Conservation (phyloP, 805 yeast genomes). For the Candida gorgasii region DNA sequence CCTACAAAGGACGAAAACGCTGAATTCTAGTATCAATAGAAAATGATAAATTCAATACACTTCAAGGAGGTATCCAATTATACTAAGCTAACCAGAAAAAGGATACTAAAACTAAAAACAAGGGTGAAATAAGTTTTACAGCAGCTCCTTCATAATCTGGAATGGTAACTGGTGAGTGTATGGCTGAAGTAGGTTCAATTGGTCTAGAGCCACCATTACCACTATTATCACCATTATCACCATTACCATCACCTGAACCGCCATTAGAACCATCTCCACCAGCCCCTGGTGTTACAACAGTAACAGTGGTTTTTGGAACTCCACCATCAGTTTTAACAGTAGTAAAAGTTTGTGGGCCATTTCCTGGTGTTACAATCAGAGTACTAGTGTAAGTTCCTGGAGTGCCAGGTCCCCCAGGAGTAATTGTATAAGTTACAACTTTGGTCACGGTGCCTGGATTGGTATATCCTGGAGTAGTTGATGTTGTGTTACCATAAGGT, state of each 20-base stretch:
- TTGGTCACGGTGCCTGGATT: not conserved
- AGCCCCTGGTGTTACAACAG: not conserved
- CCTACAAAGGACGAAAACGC: too few species aligned
- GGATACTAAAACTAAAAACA: not conserved
- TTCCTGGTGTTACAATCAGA: not conserved
- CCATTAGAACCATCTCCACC: not conserved
- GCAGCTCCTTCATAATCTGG: not conserved
- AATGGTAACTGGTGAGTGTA: not conserved
- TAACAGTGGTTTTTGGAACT: not conserved
- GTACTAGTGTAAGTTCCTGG: not conserved
- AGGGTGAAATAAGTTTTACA: not conserved
- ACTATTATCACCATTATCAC: not conserved
- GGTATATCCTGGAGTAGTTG: not conserved
- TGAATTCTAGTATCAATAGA: too few species aligned
- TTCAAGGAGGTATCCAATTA: too few species aligned
- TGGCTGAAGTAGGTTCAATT: not conserved
- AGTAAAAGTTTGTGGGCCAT: not conserved
- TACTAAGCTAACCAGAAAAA: not conserved
- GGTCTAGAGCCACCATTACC: too few species aligned
- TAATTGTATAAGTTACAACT: not conserved
- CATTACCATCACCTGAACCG: not conserved
- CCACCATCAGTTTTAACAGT: not conserved
- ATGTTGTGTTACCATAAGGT: not conserved
- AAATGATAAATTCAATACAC: too few species aligned
- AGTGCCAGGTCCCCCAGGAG: not conserved